Percentiles rank a stretch among this genome's conserved stretches.
Evolutionary conservation across 371 early-diverging fungal species (phyloP).

Genomic region (Apophysomyces ossiformis): DNA sequence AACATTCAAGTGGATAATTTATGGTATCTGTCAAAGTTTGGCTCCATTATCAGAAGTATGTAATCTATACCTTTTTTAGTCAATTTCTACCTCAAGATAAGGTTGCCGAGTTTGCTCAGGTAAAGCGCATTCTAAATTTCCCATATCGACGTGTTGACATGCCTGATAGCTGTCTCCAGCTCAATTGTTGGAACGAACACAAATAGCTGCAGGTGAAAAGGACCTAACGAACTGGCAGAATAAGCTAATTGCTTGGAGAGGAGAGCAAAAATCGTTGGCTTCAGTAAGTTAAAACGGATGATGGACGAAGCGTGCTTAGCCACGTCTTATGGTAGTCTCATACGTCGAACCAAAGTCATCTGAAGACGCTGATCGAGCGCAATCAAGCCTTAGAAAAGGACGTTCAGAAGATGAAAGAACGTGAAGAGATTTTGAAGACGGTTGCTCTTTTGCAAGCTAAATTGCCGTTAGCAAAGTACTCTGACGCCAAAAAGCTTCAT

Average conservation of each 20-base stretch:
- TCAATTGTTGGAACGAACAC: conserved; percentile 81
- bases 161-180: conserved; percentile 68
- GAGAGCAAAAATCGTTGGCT: conserved; percentile 60
- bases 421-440: conserved; percentile 56
- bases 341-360: conserved; percentile 57
- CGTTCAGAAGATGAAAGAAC: conserved; percentile 73
- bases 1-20: conserved; percentile 96
- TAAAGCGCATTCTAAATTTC: conserved; percentile 17
- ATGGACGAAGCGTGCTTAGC: neutral
- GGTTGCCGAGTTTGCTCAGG: conserved; percentile 91
- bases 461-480: conserved; percentile 67
- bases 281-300: conserved; percentile 36
- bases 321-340: conserved; percentile 37
- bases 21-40: conserved; percentile 66
- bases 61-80: conserved; percentile 40
- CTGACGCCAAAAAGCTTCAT: conserved; percentile 59
- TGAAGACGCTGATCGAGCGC: conserved; percentile 59
- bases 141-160: neutral
- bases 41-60: neutral
- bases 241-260: conserved; percentile 64
- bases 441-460: conserved; percentile 51
- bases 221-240: conserved; percentile 71
- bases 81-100: conserved; percentile 97
- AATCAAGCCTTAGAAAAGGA: conserved; percentile 73
- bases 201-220: conserved; percentile 80